Base-by-base conservation (phyloP, 1,139 yeast species). In the Protomyces inouyei region DNA sequence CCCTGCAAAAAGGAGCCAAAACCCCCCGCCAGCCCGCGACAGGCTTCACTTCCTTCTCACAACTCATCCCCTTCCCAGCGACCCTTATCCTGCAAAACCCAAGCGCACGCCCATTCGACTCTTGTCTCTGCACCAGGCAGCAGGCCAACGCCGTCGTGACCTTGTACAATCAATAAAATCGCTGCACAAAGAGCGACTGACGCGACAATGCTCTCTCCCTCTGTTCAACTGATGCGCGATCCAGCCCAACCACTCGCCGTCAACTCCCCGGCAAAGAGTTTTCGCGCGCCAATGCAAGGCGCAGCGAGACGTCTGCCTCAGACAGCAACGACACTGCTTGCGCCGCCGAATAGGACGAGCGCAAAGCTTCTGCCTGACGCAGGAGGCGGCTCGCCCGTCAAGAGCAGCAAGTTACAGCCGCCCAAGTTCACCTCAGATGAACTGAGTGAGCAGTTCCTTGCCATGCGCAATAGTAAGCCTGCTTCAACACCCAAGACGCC, bases 301-400 rank as follows among this genome's bases (percentile, higher is more conserved):
- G 32, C 57, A 16, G 52, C 14, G 25, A 32, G 23, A 16, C 52
- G 52, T 0, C 21, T 48, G 35, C 18, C 43, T 14, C 14, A 43
- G 21, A 52, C 4, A 18, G 57, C 53, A 40, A 18, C 45, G 52
- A 18, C 23, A 28, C 10, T n/a, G 23, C 40, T 38, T 52, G 57
- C 43, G 36, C 63, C 63, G 23, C 57, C 63, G 3, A 52, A 8
- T 9, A 18, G 36, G 3, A 52, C 53, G 35, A 43, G 48, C 23
- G 57, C 53, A 16, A 55, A 52, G 25, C 57, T 59, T 5, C 40
- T 59, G 21, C 63, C 63, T 14, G 63, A 52, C 51, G 63, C 52
- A 4, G 63, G 57, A 18, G n/a, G 63, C 16, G 63, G 63, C n/a
- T 59, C 63, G 43, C 63, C 63, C 25, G 52, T 59, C 52, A 59